phyloP scores from a whole-genome alignment of 2,329 filamentous ascomycete species.

The Cladosporium austrohemisphaericum region DNA sequence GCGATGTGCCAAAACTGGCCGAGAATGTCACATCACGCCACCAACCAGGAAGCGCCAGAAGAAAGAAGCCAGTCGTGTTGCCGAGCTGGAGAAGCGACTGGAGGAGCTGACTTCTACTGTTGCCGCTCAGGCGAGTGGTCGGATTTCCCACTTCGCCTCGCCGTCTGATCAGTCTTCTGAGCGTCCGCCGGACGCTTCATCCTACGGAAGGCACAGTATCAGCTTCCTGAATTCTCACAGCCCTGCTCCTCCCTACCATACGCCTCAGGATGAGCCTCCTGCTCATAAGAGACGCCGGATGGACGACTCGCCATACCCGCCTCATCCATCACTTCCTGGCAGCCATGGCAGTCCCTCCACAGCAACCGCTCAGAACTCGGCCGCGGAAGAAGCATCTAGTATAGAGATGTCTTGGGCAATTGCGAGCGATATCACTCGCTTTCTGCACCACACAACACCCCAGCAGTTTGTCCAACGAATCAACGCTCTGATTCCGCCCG shows the following conservation, averaged over 20 bases:
- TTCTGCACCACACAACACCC: constrained; percentile 25
- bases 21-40: constrained; percentile 72
- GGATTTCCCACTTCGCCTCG: constrained; percentile 5
- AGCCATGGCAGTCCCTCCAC: constrained; percentile 7
- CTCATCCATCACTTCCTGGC: neutral
- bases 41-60: constrained; percentile 78
- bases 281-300: constrained; percentile 25
- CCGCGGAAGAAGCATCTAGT: constrained; percentile 8
- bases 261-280: neutral
- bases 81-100: constrained; percentile 89
- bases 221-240: constrained; percentile 5
- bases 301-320: constrained; percentile 19
- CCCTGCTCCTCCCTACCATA: neutral
- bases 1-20: constrained; percentile 75
- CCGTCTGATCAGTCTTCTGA: neutral
- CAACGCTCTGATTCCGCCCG: constrained; percentile 48
- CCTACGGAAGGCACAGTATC: constrained; percentile 10
- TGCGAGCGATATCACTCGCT: constrained; percentile 23
- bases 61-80: constrained; percentile 84
- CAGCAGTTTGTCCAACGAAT: constrained; percentile 34
- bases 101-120: constrained; percentile 75
- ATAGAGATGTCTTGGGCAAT: constrained; percentile 19
- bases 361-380: constrained; percentile 6
- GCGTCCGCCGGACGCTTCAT: neutral
- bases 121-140: constrained; percentile 4